Evolutionary conservation across 805 yeast genomes (phyloP), one percentile per base, ranked within the genome.

Genomic region (Candida qinlingensis): DNA sequence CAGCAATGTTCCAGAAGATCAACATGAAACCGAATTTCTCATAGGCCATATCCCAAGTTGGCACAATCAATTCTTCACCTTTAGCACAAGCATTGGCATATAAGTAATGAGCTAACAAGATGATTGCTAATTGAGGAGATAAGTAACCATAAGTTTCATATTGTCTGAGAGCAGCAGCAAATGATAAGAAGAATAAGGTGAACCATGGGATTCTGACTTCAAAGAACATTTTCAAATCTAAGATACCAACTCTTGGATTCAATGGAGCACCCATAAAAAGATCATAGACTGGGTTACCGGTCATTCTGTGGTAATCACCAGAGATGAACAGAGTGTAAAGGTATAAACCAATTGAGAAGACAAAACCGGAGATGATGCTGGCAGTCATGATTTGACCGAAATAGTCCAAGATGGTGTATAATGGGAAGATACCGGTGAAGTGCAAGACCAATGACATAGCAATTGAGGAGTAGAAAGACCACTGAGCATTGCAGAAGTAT

Each of bases 1-100:
- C 99, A 33, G 97, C 97, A 66, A 94, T 89, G 73, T 94, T 94
- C 99, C 99, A 94, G 76, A 94, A 94, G 59, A 91, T 81, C 56
- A 94, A 79, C 98, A 94, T 91, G 75, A 94, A 94, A n/a, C 99
- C 99, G 61, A 94, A 94, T 71, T 94, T 94, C 69, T 94, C 99
- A 69, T 94, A 94, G 33, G 96, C 97, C 97, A 94, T 92, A 68
- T 94, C 99, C 98, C 99, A 94, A 19, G 96, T 87, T 59, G 98
- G 96, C 54, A 91, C 96, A 65, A 94, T 94, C 60, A 92, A 74
- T 67, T 94, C 98, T 71, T 94, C 99, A 59, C 98, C 99, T 70
- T 94, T 94, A 49, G 96, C 84, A 69, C 98, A 92, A 3, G 97
- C 97, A 63, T 94, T 92, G 52, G 96, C 96, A 64, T 94, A 94